These are phyloP conservation scores for Phtheirospermum japonicum DNA, from an alignment of 257 asterid genomes.

Conservation along the genomic window DNA sequence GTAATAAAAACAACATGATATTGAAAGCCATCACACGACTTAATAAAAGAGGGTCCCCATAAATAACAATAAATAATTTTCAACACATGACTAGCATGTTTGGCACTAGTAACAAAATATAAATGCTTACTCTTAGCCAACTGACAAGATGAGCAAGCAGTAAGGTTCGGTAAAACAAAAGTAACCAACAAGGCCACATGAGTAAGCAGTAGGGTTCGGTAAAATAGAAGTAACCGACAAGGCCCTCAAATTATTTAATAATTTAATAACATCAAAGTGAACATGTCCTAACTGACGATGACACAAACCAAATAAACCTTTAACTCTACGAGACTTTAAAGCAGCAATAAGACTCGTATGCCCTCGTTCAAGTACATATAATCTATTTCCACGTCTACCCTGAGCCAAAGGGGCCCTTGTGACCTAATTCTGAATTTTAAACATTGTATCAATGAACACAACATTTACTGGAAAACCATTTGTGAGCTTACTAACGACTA, in stretches of 20 bases:
- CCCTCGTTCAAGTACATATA: background rate
- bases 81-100: too few species aligned
- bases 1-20: too few species aligned
- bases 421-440: background rate
- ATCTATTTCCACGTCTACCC: background rate
- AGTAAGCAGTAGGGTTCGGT: too few species aligned
- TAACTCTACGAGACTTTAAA: too few species aligned
- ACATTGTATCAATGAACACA: background rate
- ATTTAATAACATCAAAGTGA: background rate
- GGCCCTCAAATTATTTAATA: background rate
- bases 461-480: background rate
- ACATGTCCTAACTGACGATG: background rate
- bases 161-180: background rate
- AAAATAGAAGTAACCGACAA: too few species aligned
- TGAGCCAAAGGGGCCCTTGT: too few species aligned
- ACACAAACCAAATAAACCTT: background rate
- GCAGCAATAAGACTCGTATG: background rate
- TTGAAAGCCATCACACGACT: too few species aligned
- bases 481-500: background rate
- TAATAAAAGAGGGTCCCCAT: too few species aligned
- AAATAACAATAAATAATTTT: too few species aligned
- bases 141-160: background rate
- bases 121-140: too few species aligned
- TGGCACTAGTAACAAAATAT: too few species aligned
- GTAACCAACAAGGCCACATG: too few species aligned